A percentile compares a stretch with the other conserved stretches of the same genome.
phyloP scores from a whole-genome alignment of 352 stramenopile genomes.

The Pythium monospermum region DNA sequence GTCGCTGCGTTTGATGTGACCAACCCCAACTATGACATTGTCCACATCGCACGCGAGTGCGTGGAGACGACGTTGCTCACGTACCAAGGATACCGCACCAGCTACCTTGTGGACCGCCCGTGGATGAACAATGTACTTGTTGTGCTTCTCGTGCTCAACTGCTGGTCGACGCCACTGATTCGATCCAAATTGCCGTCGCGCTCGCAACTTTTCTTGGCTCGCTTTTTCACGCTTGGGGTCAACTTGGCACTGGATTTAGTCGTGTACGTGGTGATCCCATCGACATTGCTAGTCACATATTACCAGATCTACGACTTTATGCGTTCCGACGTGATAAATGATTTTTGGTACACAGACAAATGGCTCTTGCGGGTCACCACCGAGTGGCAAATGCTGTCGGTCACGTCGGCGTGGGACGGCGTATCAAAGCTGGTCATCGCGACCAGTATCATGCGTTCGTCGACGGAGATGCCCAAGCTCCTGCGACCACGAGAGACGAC shows the following conservation, averaged over 20 bases:
- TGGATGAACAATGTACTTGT: constrained; percentile 17
- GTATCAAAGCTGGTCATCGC: no score
- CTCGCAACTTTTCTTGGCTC: no score
- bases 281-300: constrained; percentile 10
- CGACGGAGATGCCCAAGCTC: no score
- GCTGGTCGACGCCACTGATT: not conserved
- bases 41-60: constrained; percentile 10
- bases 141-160: constrained; percentile 10
- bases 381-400: constrained; percentile 18
- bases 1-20: not conserved
- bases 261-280: constrained; percentile 8
- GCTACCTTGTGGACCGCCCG: constrained; percentile 5
- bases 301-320: not conserved
- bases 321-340: not conserved
- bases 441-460: no score
- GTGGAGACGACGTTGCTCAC: constrained; percentile 11
- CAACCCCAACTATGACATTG: not conserved
- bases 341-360: constrained; percentile 12
- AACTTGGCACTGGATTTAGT: constrained; percentile 12
- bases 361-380: constrained; percentile 15
- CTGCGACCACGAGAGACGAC: no score
- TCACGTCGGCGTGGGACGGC: no score
- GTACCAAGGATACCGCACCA: constrained; percentile 16
- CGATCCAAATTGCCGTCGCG: no score
- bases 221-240: constrained; percentile 4